Evolutionary conservation across 768 basidiomycete species (phyloP), one percentile per base, ranked within the genome.

Genomic region (Amanita jacksonii): DNA sequence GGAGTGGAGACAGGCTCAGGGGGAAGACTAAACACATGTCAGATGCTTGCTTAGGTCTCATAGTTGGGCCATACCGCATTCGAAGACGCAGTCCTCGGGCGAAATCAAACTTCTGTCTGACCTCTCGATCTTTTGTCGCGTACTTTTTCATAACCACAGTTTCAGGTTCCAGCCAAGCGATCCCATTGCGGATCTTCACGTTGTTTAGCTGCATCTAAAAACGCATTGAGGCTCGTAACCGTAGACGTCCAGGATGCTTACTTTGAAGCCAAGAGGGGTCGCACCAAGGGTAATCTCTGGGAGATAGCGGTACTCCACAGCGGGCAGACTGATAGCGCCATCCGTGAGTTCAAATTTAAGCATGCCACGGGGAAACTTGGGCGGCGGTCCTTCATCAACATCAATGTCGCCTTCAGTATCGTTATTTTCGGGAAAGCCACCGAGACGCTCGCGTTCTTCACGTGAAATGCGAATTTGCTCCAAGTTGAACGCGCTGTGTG

Each of bases 221-320:
- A n/a, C 18, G 28, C 42, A 8, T 35, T n/a, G 38, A 32, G 45
- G 16, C 16, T 5, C 5, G 42, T n/a, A 35, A 13, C 15, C 38
- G 38, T 19, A 24, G 40, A 27, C 22, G 42, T 33, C 27, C 18
- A 10, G 32, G 43, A 39, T 2, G 38, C 54, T 28, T 49, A 88
- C 92, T 70, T 97, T 97, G 55, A 66, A 85, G 7, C 93, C 93
- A 23, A 93, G 64, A 2, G 75, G 75, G 1, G 91, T 94, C 15
- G 72, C 74, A 6, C 84, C 86, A 13, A 97, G 69, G 38, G 70
- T 69, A 15, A 97, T 51, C 34, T 76, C 68, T 1, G 76, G 73
- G 22, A 96, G 57, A 18, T 69, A 62, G 42, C 73, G 75, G 50
- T 81, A 89, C 56, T 97, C 93, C 49, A 93, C 79, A 2, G 85